phyloP scores from a whole-genome alignment of 2,329 filamentous ascomycete species.

The Monosporascus sp. region DNA sequence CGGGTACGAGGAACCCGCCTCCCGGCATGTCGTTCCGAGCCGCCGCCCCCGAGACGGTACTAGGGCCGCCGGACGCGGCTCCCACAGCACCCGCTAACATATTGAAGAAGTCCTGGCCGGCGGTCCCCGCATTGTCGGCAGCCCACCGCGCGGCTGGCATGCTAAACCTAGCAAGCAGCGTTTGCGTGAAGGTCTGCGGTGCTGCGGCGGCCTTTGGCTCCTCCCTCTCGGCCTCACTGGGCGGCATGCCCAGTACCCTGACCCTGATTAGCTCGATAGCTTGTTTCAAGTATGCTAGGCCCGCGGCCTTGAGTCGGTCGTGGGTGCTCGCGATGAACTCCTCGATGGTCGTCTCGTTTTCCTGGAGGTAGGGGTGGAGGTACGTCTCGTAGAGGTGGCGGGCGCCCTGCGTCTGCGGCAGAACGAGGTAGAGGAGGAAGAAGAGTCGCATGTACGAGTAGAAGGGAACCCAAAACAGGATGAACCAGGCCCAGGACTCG shows the following conservation, averaged over 20 bases:
- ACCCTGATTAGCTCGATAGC: conserved; percentile 68
- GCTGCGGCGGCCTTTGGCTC: conserved; percentile 37
- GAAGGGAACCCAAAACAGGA: conserved; percentile 87
- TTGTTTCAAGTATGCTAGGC: conserved; percentile 68
- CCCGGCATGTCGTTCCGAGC: conserved; percentile 18
- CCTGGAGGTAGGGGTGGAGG: conserved; percentile 79
- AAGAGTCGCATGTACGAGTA: conserved; percentile 86
- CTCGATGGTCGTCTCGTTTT: conserved; percentile 87
- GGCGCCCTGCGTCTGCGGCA: conserved; percentile 95
- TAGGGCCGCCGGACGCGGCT: conserved; percentile 41
- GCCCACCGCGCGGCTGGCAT: conserved; percentile 65
- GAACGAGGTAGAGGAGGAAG: conserved; percentile 88
- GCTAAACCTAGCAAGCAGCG: conserved; percentile 78
- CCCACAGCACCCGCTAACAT: conserved; percentile 71
- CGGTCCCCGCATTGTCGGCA: conserved; percentile 36
- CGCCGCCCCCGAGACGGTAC: conserved; percentile 28
- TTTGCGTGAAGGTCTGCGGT: conserved; percentile 66
- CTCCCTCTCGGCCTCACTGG: conserved; percentile 36
- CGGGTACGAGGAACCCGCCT: conserved; percentile 61
- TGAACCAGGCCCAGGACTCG: conserved; percentile 84
- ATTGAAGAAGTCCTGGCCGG: conserved; percentile 65
- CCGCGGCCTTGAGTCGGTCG: conserved; percentile 69
- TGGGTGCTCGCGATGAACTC: conserved; percentile 79
- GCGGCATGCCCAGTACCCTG: conserved; percentile 72
- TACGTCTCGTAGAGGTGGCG: conserved; percentile 78